phyloP scores from a whole-genome alignment of 495 filamentous ascomycete species.

The Penicillium egyptiacum region DNA sequence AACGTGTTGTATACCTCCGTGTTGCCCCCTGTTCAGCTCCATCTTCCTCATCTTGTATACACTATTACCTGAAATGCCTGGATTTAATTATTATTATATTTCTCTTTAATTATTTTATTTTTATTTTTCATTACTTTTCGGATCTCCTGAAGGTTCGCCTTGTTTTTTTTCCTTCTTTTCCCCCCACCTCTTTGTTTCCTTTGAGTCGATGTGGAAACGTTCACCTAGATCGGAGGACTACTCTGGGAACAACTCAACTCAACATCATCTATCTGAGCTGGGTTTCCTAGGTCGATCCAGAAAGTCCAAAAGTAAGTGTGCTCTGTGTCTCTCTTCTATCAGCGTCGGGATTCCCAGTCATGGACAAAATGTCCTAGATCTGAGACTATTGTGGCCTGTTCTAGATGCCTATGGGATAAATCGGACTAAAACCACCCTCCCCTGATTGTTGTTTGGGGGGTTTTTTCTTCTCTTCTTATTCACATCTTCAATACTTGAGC shows the following conservation, averaged over 20 bases:
- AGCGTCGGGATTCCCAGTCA: background rate
- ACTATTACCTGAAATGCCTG: background rate
- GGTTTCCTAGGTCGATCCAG: slow-evolving; percentile 43
- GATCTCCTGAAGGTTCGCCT: background rate
- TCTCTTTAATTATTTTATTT: background rate
- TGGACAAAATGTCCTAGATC: slow-evolving; percentile 6
- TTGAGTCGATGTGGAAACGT: slow-evolving; percentile 47
- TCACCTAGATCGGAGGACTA: slow-evolving; percentile 47
- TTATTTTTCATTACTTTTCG: background rate
- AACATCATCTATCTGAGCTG: slow-evolving; percentile 34
- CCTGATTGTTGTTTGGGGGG: slow-evolving; percentile 3
- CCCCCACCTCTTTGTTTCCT: slow-evolving; percentile 21
- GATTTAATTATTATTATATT: slow-evolving; percentile 4
- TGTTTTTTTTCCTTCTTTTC: background rate
- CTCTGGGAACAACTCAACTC: slow-evolving; percentile 40
- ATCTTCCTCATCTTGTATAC: too few relatives aligned
- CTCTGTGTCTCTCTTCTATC: slow-evolving; percentile 11
- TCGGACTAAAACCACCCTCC: slow-evolving; percentile 6
- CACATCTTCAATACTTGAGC: slow-evolving; percentile 3
- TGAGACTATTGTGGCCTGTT: slow-evolving; percentile 19
- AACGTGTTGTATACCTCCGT: too few relatives aligned
- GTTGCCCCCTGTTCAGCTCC: too few relatives aligned
- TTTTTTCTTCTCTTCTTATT: slow-evolving; percentile 2
- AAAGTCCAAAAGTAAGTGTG: slow-evolving; percentile 37
- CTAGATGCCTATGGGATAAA: slow-evolving; percentile 14